Evolutionary conservation across 768 basidiomycete genomes (phyloP).

Genomic region (Hypholoma sublateritium): DNA sequence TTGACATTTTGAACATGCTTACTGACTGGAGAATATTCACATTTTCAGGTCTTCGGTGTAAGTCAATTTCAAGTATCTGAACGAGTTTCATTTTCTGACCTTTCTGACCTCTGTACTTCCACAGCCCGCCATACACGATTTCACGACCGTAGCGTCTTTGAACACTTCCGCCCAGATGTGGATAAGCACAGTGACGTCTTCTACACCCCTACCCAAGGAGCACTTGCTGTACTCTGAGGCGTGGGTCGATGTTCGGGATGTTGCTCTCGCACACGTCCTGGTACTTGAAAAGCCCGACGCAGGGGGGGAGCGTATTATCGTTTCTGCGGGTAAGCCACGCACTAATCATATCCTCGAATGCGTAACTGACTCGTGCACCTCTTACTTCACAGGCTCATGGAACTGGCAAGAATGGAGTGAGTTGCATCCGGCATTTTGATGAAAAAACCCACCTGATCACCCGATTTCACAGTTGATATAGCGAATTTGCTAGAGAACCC

Average conservation of each 20-base stretch:
- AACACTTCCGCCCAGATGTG: conserved; percentile 35
- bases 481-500: neutral
- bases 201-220: conserved; percentile 18
- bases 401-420: neutral
- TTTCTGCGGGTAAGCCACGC: conserved; percentile 31
- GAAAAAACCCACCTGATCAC: neutral
- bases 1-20: neutral
- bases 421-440: too few species aligned
- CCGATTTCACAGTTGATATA: neutral
- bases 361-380: neutral
- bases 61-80: neutral
- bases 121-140: conserved; percentile 43
- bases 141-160: conserved; percentile 30
- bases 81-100: neutral
- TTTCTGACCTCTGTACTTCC: neutral
- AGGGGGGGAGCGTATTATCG: conserved; percentile 55
- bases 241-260: conserved; percentile 55
- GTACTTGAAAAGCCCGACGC: conserved; percentile 52
- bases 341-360: neutral
- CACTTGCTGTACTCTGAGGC: conserved; percentile 14
- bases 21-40: neutral
- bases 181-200: conserved; percentile 25
- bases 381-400: neutral
- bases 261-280: conserved; percentile 52
- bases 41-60: conserved; percentile 1